Conservation (phyloP, 139 green algal genomes). For the Chlamydomonas urium region DNA sequence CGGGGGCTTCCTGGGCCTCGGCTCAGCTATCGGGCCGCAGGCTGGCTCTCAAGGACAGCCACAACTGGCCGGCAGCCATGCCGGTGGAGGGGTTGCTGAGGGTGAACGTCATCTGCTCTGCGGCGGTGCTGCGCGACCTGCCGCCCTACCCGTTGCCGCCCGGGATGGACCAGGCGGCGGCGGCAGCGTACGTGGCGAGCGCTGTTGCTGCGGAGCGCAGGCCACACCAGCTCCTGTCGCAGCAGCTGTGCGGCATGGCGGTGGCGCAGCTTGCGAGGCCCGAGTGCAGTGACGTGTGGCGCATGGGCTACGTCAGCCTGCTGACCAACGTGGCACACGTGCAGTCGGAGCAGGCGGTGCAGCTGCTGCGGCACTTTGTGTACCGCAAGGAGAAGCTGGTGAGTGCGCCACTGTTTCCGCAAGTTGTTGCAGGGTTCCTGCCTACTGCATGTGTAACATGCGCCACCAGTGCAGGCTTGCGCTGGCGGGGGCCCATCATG, state of each 20-base stretch:
- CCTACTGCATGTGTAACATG: too few species aligned
- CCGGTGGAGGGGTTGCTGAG: not conserved
- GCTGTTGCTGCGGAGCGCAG: too few species aligned
- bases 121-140: too few species aligned
- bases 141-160: too few species aligned
- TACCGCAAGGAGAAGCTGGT: constrained; percentile 14
- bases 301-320: not conserved
- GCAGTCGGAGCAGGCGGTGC: not conserved
- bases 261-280: not conserved
- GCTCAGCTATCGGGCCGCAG: not conserved
- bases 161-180: too few species aligned
- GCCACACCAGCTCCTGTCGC: not conserved
- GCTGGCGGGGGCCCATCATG: too few species aligned
- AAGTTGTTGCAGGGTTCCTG: too few species aligned
- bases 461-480: too few species aligned
- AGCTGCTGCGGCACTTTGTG: constrained; percentile 9
- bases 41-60: not conserved
- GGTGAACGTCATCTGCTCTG: too few species aligned
- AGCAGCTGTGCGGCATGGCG: not conserved
- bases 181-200: too few species aligned
- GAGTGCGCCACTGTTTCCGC: too few species aligned
- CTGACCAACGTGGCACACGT: constrained; percentile 11
- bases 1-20: not conserved
- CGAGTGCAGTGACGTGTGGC: constrained; percentile 2
- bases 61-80: not conserved